These are phyloP conservation scores for Mucuna pruriens DNA, from an alignment of 306 rosid genomes.

Conservation along the genomic window DNA sequence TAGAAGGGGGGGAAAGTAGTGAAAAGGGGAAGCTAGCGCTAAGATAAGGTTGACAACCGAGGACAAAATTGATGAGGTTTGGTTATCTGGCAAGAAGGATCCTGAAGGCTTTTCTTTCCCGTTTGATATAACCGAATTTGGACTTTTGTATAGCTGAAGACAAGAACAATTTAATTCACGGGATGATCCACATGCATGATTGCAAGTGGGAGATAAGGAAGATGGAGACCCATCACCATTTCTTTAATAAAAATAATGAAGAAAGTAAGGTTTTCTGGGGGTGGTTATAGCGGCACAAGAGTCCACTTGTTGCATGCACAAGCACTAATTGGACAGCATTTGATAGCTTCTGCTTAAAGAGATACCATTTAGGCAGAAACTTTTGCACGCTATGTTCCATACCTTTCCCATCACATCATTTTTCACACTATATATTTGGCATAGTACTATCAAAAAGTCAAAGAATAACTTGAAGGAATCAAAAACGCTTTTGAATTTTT, in stretches of 20 bases:
- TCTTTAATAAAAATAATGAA: neutral
- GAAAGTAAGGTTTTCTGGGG: constrained; percentile 32
- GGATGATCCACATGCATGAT: constrained; percentile 58
- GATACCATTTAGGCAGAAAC: constrained; percentile 39
- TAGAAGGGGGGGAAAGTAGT: constrained; percentile 3
- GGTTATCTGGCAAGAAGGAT: constrained; percentile 29
- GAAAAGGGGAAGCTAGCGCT: neutral
- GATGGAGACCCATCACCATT: constrained; percentile 51
- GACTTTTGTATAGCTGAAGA: constrained; percentile 68
- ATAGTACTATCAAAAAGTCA: constrained; percentile 33
- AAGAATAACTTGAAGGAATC: constrained; percentile 33
- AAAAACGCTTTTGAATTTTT: constrained; percentile 18
- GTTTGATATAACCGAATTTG: constrained; percentile 46
- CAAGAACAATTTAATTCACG: constrained; percentile 47
- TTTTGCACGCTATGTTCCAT: constrained; percentile 21
- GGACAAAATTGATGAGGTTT: constrained; percentile 31
- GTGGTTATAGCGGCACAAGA: neutral
- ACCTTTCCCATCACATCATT: constrained; percentile 41
- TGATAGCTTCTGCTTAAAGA: constrained; percentile 27
- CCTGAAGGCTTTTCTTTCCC: constrained; percentile 10
- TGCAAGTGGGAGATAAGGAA: constrained; percentile 55
- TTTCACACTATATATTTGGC: constrained; percentile 2
- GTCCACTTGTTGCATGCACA: constrained; percentile 46
- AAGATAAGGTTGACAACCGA: constrained; percentile 42
- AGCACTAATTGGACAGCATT: constrained; percentile 43